Conservation (phyloP, 179 eudicot genomes). For the Dionaea muscipula region DNA sequence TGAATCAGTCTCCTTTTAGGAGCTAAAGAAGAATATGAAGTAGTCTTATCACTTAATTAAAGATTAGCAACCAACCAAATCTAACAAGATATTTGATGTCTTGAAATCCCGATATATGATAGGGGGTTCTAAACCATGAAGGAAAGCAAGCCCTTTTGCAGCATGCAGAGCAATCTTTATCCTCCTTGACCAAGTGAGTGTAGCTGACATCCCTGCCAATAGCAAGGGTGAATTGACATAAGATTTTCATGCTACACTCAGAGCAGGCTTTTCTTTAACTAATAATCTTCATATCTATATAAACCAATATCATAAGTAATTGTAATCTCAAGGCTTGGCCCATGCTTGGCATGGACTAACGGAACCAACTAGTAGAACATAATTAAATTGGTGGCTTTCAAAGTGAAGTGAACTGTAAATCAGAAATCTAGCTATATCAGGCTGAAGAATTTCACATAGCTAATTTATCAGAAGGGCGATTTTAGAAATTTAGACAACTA, state of each 20-base stretch:
- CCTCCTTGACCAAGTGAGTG: slow-evolving; percentile 79
- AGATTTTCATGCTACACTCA: no score
- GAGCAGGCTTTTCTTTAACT: no score
- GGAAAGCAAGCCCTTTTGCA: slow-evolving; percentile 93
- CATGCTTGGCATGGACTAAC: no score
- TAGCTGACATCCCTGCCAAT: slow-evolving; percentile 59
- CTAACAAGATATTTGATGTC: slow-evolving; percentile 92
- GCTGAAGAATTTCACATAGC: background rate
- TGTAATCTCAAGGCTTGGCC: no score
- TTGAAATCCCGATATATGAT: slow-evolving; percentile 92
- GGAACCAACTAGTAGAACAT: no score
- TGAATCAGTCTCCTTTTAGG: no score
- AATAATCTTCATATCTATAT: no score
- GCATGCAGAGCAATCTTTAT: slow-evolving; percentile 85
- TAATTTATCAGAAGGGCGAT: background rate
- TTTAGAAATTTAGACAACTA: slow-evolving; percentile 12
- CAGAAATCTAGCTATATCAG: background rate
- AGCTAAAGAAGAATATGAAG: no score
- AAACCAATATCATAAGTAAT: no score
- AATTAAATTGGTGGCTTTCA: background rate
- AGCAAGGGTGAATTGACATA: slow-evolving; percentile 2
- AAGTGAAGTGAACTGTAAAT: background rate
- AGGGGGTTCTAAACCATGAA: slow-evolving; percentile 72
- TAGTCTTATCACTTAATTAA: background rate
- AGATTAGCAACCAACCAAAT: slow-evolving; percentile 42